Percentiles rank a stretch among this genome's conserved stretches.
These are phyloP conservation scores for Pichia norvegensis DNA, from an alignment of 1,139 yeast species.

Conservation along the genomic window DNA sequence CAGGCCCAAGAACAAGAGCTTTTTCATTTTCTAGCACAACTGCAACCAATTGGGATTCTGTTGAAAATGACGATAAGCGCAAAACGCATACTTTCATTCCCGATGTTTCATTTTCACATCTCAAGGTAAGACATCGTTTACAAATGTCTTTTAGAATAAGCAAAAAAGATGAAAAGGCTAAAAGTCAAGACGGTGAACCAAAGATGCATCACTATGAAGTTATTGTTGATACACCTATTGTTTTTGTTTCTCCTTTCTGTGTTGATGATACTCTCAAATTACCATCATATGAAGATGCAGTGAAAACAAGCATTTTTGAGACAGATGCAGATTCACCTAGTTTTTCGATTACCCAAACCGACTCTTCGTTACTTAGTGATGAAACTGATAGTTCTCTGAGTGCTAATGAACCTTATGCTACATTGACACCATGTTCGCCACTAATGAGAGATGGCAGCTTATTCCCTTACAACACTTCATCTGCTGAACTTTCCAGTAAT, in stretches of 20 bases:
- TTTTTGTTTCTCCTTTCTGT: slow-evolving; percentile 65
- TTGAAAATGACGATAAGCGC: background rate
- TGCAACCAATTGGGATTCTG: background rate
- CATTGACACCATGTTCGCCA: slow-evolving; percentile 28
- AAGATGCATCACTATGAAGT: slow-evolving; percentile 82
- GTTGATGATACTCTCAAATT: slow-evolving; percentile 58
- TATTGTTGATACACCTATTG: slow-evolving; percentile 78
- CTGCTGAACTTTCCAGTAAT: background rate
- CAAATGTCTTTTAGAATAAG: slow-evolving; percentile 76
- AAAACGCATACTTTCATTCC: slow-evolving; percentile 42
- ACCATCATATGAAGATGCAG: slow-evolving; percentile 49
- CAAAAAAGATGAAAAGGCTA: slow-evolving; percentile 31
- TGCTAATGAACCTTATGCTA: slow-evolving; percentile 17
- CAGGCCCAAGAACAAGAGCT: slow-evolving; percentile 14
- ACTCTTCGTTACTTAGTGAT: background rate
- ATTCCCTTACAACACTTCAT: background rate
- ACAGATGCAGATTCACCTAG: slow-evolving; percentile 8
- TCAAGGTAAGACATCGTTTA: slow-evolving; percentile 66
- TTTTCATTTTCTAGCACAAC: slow-evolving; percentile 7
- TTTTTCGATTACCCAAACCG: slow-evolving; percentile 7
- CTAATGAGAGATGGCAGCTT: slow-evolving; percentile 20
- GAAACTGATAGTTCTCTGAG: background rate
- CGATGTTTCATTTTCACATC: slow-evolving; percentile 59
- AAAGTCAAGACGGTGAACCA: slow-evolving; percentile 43
- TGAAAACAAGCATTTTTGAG: slow-evolving; percentile 18